phyloP scores from a whole-genome alignment of 495 filamentous ascomycete species.

The Lophiostoma macrostomum region DNA sequence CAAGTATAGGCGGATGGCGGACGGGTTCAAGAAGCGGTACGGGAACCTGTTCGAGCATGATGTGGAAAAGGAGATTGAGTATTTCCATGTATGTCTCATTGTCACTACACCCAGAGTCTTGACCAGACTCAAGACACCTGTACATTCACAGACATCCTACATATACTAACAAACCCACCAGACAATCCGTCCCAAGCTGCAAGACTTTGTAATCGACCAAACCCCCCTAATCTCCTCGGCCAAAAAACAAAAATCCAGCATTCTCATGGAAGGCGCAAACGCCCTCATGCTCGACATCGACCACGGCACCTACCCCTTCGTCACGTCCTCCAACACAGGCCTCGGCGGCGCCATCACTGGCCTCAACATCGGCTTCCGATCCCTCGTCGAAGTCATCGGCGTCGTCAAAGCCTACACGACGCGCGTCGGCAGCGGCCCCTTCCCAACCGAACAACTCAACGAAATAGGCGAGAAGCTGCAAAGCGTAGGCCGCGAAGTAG shows the following conservation, averaged over 20 bases:
- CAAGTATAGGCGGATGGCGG: slow-evolving; percentile 64
- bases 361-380: slow-evolving; percentile 42
- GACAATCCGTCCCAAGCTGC: slow-evolving; percentile 66
- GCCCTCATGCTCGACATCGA: slow-evolving; percentile 75
- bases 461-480: slow-evolving; percentile 64
- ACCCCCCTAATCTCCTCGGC: slow-evolving; percentile 56
- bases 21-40: slow-evolving; percentile 67
- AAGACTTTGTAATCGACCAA: slow-evolving; percentile 67
- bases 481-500: slow-evolving; percentile 62
- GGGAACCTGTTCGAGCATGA: slow-evolving; percentile 72
- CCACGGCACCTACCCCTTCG: slow-evolving; percentile 70
- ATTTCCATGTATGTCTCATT: slow-evolving; percentile 49
- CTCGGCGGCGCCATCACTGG: slow-evolving; percentile 76
- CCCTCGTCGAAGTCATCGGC: slow-evolving; percentile 65
- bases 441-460: slow-evolving; percentile 62
- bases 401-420: slow-evolving; percentile 82
- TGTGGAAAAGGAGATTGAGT: slow-evolving; percentile 73
- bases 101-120: too few relatives aligned
- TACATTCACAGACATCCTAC: not conserved
- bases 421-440: slow-evolving; percentile 59
- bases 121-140: not conserved
- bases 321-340: slow-evolving; percentile 61
- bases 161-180: slow-evolving; percentile 31
- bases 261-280: slow-evolving; percentile 86
- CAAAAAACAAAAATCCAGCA: slow-evolving; percentile 58